Base-by-base conservation (phyloP, 148 eudicot species). In the Silene latifolia region DNA sequence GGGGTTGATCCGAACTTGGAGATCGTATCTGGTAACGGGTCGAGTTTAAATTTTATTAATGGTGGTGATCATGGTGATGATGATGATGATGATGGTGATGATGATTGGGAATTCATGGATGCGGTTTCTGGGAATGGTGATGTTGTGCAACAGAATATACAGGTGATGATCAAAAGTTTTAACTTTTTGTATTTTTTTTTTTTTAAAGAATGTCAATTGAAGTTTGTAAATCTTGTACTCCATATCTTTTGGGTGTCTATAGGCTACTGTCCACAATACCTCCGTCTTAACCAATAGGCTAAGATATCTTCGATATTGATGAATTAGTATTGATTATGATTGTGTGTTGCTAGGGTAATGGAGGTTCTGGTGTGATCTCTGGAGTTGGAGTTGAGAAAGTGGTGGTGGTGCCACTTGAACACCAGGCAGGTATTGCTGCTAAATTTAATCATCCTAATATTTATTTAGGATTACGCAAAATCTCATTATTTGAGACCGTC, bases 51-150 rank as follows among this genome's bases (percentile, higher is more conserved):
- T 71, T 18, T n/a, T 48, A 19, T 13, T 75, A 9, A n/a, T 35
- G 12, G 11, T n/a, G 23, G 7, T 57, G 20, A 11, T 72, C n/a
- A 56, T 10, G 64, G 63, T 27, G 25, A 18, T 47, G 60, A 71
- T 63, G 24, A 54, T 51, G 65, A 29, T 35, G 78, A 74, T 35
- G 87, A 79, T 67, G 88, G 75, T 39, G 90, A 81, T 44, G 92
- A 80, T 69, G 92, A 83, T 56, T 90, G 98, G 98, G 96, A 93
- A 61, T 93, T 93, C 61, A 87, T 68, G 74, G 90, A 84, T 82
- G 93, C 97, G 12, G 47, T 58, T 69, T 68, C 87, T 56, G 83
- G 75, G 19, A 61, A 23, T 57, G 79, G 46, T 67, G 51, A 42
- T 63, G 63, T 32, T 1, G 80, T 39, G 15, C 64, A 80, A 23